Conservation (phyloP, 345 rosid genomes). For the Bruguiera gymnorhiza region DNA sequence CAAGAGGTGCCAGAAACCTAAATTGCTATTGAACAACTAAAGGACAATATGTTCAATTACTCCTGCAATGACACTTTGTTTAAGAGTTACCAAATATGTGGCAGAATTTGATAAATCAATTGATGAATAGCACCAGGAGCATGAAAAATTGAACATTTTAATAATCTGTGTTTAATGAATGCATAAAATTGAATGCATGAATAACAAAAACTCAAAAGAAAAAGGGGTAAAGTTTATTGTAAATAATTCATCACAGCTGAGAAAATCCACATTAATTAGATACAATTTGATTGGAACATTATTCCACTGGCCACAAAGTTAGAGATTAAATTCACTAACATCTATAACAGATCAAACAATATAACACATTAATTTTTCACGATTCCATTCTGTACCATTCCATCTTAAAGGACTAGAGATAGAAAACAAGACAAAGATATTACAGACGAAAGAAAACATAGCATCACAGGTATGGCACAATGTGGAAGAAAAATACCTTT, state of each 20-base stretch:
- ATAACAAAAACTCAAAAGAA: not conserved
- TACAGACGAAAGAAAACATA: not conserved
- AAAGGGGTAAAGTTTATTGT: too few species aligned
- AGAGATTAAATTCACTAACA: not conserved
- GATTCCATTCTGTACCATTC: not conserved
- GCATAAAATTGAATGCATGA: too few species aligned
- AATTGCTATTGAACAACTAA: constrained; percentile 10
- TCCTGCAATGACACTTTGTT: constrained; percentile 44
- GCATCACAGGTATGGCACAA: too few species aligned
- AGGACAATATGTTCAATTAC: constrained; percentile 7
- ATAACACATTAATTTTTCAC: too few species aligned
- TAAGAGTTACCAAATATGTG: constrained; percentile 66
- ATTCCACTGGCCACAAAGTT: not conserved
- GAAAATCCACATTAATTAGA: too few species aligned
- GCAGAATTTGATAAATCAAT: constrained; percentile 70
- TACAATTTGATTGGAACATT: not conserved
- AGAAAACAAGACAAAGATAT: not conserved
- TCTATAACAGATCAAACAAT: not conserved
- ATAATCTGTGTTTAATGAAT: not conserved
- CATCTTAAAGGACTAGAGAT: not conserved
- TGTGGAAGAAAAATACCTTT: constrained; percentile 51
- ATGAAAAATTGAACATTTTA: constrained; percentile 17
- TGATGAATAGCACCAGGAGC: constrained; percentile 73
- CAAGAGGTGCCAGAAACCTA: constrained; percentile 27
- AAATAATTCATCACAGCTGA: not conserved